These are phyloP conservation scores for Hanseniaspora clermontiae DNA, from an alignment of 805 yeast species.

Conservation along the genomic window DNA sequence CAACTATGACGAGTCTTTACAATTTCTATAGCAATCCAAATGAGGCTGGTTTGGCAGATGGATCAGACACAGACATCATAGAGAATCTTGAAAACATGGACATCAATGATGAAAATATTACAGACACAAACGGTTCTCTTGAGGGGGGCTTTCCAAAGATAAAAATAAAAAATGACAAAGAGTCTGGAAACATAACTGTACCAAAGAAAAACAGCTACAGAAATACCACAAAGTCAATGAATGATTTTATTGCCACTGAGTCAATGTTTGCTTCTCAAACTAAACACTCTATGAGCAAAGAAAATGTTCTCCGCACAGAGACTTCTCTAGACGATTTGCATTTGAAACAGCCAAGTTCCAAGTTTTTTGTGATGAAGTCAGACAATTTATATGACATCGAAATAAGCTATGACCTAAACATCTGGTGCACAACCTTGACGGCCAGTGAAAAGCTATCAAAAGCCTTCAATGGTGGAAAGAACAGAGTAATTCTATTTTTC, in stretches of 20 bases:
- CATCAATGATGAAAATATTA: neutral
- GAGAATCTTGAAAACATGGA: neutral
- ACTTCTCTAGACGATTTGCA: neutral
- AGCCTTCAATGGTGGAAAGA: conserved; percentile 26
- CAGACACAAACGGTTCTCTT: too few relatives aligned
- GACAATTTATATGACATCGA: conserved; percentile 37
- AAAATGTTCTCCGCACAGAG: neutral
- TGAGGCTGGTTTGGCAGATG: neutral
- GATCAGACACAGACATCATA: neutral
- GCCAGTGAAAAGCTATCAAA: conserved; percentile 42
- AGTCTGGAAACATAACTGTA: neutral
- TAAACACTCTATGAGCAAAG: neutral
- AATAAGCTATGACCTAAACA: conserved; percentile 36
- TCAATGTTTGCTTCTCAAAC: neutral
- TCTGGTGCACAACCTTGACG: conserved; percentile 49
- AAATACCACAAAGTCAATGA: neutral
- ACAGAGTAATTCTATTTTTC: conserved; percentile 36
- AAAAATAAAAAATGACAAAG: too few relatives aligned
- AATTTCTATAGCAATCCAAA: neutral
- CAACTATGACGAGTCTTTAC: neutral
- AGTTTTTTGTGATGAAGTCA: conserved; percentile 45
- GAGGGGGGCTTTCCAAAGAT: too few relatives aligned
- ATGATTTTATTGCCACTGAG: neutral
- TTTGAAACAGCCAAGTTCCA: conserved; percentile 18
- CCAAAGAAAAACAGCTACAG: neutral